Evolutionary conservation across 116 monocot genomes (phyloP), one percentile per base, ranked within the genome.

Genomic region (Trichopus zeylanicus): DNA sequence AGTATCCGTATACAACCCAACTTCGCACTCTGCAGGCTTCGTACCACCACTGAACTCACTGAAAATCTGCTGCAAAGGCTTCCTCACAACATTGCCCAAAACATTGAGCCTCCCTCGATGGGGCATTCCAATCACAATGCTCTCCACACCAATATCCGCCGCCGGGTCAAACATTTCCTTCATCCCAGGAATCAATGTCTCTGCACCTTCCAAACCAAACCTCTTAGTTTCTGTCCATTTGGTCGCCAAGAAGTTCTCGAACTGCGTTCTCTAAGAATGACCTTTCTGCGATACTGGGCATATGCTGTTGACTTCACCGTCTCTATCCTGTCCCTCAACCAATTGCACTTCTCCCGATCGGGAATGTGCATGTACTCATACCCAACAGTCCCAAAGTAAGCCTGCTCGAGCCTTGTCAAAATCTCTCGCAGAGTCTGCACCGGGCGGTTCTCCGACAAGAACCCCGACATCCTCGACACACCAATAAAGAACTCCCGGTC

Each of bases 401-500:
- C 42, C 12, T 42, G 42, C 42, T 42, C 42, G 12, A 42, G 42
- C 42, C 42, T 9, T 13, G 42, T 42, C 3, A 42, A n/a, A 42
- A 42, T 42, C 42, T 42, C 42, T 15, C 42, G 13, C n/a, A 42
- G 42, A n/a, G 42, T 42, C n/a, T 42, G 42, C 2, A 42, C 42
- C 8, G 42, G 42, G 13, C 42, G 42, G 42, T 42, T 42, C 16
- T 42, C 42, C 12, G 42, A 42, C 42, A 42, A 42, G 12, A 42
- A 42, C 42, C 42, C 42, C 13, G 42, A 42, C 42, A 42, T 42
- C 16, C 42, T 42, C 42, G 18, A 42, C 1, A 42, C 42, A 16
- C 42, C 42, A n/a, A 42, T 13, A 42, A 42, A 42, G 42, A 42
- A 42, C 42, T 42, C 42, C n/a, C 42, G 42, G n/a, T 42, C 42